These are phyloP conservation scores for Capsella bursapastoris DNA, from an alignment of 345 rosid species.

Conservation along the genomic window DNA sequence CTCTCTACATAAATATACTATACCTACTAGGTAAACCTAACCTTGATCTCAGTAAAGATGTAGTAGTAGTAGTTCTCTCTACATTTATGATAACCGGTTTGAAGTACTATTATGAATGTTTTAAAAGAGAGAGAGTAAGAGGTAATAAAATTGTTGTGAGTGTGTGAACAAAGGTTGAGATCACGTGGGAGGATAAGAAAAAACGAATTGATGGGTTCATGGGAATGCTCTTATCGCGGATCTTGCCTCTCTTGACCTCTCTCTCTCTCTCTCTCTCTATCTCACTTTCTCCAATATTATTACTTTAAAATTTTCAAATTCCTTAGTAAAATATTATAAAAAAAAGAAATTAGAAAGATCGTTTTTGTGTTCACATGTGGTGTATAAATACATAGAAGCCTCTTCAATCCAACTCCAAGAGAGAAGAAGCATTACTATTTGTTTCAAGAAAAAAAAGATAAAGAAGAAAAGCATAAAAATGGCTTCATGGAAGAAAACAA, in stretches of 20 bases:
- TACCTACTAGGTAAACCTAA: background rate
- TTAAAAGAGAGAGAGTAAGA: background rate
- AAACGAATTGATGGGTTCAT: conserved; percentile 52
- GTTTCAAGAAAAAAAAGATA: background rate
- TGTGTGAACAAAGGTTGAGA: conserved; percentile 31
- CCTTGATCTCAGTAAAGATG: conserved; percentile 8
- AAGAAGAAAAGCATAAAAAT: conserved; percentile 30
- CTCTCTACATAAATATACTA: conserved; percentile 4
- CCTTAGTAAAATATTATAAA: background rate
- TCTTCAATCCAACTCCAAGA: conserved; percentile 29
- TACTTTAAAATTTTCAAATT: conserved; percentile 13
- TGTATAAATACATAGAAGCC: conserved; percentile 41
- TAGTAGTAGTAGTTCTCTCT: background rate
- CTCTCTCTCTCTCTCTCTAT: conserved; percentile 20
- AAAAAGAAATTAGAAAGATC: background rate
- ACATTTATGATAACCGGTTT: conserved; percentile 3
- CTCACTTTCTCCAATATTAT: conserved; percentile 18
- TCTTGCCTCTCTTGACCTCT: conserved; percentile 59
- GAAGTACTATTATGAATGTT: background rate
- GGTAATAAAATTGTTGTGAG: conserved; percentile 19
- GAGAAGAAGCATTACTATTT: background rate
- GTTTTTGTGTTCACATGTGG: conserved; percentile 42
- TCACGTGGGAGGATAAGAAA: conserved; percentile 49
- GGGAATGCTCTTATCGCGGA: conserved; percentile 73
- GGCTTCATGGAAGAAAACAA: conserved; percentile 90